Percentiles rank a stretch among this genome's conserved stretches.
Evolutionary conservation across 2,329 filamentous ascomycete species (phyloP).

Genomic region (Trichoderma arundinaceum): DNA sequence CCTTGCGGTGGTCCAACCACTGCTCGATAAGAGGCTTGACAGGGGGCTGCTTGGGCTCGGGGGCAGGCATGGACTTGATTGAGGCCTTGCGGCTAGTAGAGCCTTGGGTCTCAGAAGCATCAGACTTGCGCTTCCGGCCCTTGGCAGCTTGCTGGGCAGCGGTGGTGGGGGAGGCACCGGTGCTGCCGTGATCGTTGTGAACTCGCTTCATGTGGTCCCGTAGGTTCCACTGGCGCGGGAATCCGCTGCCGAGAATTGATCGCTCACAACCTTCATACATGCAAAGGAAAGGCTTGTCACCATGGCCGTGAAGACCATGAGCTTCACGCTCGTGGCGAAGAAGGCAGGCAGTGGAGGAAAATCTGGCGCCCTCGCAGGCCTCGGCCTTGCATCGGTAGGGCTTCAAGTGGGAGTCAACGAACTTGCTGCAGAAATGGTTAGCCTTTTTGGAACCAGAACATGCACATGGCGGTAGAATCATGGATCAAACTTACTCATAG

Average conservation of each 20-base stretch:
- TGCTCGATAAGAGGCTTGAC: conserved; percentile 55
- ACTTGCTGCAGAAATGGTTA: conserved; percentile 69
- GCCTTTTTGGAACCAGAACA: neutral
- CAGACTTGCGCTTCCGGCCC: conserved; percentile 65
- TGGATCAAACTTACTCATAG: conserved; percentile 76
- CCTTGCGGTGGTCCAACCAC: conserved; percentile 67
- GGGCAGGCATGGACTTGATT: conserved; percentile 48
- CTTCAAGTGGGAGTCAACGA: conserved; percentile 94
- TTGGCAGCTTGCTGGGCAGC: conserved; percentile 48
- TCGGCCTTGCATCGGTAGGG: conserved; percentile 92
- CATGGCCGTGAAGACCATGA: conserved; percentile 93
- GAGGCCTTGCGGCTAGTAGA: conserved; percentile 56
- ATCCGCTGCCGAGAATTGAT: conserved; percentile 80
- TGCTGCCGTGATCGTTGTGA: conserved; percentile 67
- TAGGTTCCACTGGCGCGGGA: conserved; percentile 94
- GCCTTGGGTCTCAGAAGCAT: conserved; percentile 49
- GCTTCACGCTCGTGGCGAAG: conserved; percentile 95
- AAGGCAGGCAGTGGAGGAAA: conserved; percentile 93
- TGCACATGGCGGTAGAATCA: too few relatives aligned
- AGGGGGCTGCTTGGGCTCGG: conserved; percentile 43
- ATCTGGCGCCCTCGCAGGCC: conserved; percentile 82
- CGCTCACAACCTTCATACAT: conserved; percentile 87
- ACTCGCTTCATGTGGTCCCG: conserved; percentile 97
- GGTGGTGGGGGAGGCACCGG: conserved; percentile 49
- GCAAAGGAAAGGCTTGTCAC: conserved; percentile 90